Percentiles rank a stretch among this genome's conserved stretches.
Evolutionary conservation across 2,329 filamentous ascomycete species (phyloP).

Genomic region (Raffaelea albimanens): DNA sequence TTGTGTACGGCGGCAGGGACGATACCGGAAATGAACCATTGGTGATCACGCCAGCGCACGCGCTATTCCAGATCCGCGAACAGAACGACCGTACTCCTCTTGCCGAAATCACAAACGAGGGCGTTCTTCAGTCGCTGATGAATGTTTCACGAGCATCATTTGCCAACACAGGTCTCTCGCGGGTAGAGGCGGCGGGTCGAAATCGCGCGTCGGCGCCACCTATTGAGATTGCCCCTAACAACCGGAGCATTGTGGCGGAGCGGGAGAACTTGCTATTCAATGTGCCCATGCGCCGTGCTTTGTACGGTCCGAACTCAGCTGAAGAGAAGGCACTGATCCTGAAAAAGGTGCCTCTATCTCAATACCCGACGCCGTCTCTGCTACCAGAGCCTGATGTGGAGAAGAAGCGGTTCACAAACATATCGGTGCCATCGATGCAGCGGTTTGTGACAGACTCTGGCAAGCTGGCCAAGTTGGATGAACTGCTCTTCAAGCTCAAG

Average conservation of each 20-base stretch:
- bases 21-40: conserved; percentile 19
- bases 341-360: conserved; percentile 56
- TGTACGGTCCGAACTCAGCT: conserved; percentile 56
- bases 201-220: conserved; percentile 79
- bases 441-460: conserved; percentile 97
- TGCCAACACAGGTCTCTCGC: conserved; percentile 59
- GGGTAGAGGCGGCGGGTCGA: conserved; percentile 72
- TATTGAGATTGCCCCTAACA: conserved; percentile 68
- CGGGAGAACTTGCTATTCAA: conserved; percentile 73
- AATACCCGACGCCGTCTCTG: conserved; percentile 54
- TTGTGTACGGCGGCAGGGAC: conserved; percentile 60
- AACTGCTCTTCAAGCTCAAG: conserved; percentile 82
- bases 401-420: conserved; percentile 80
- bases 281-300: conserved; percentile 56
- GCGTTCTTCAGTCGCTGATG: conserved; percentile 64
- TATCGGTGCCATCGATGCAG: conserved; percentile 89
- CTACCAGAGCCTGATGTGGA: conserved; percentile 72
- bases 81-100: conserved; percentile 58
- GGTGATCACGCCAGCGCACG: conserved; percentile 56
- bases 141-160: conserved; percentile 64
- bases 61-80: conserved; percentile 71
- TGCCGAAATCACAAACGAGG: conserved; percentile 60
- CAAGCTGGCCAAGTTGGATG: conserved; percentile 85
- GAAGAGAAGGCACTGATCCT: conserved; percentile 70
- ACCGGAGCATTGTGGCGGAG: conserved; percentile 55